A percentile compares a stretch with the other conserved stretches of the same genome.
Evolutionary conservation across 495 filamentous ascomycete species (phyloP).

Genomic region (Tuber indicum): DNA sequence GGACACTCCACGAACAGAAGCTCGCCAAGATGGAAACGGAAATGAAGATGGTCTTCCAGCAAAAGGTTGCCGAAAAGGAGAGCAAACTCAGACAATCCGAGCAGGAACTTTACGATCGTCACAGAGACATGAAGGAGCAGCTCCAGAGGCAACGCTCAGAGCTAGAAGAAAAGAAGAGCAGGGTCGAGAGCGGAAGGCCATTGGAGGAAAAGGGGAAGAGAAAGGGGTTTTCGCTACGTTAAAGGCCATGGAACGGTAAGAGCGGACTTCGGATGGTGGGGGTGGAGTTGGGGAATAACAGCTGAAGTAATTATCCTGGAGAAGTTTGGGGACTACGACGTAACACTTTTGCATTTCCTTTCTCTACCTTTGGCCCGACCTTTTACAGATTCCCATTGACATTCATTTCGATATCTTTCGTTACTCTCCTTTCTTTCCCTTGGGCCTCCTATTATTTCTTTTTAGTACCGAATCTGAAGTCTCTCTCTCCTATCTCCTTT

Average conservation of each 20-base stretch:
- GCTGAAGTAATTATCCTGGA: slow-evolving; percentile 36
- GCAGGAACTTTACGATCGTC: slow-evolving; percentile 94
- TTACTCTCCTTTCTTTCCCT: slow-evolving; percentile 33
- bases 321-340: slow-evolving; percentile 35
- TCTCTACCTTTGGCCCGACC: slow-evolving; percentile 30
- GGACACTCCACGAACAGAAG: slow-evolving; percentile 96
- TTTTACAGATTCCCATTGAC: slow-evolving; percentile 32
- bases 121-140: slow-evolving; percentile 99
- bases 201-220: slow-evolving; percentile 92
- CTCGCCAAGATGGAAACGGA: slow-evolving; percentile 99
- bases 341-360: slow-evolving; percentile 28
- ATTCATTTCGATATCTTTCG: slow-evolving; percentile 32
- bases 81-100: slow-evolving; percentile 99
- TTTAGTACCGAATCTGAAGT: slow-evolving; percentile 39
- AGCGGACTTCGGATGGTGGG: slow-evolving; percentile 24
- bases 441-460: slow-evolving; percentile 40
- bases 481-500: slow-evolving; percentile 34
- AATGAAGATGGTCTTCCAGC: slow-evolving; percentile 99
- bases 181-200: slow-evolving; percentile 87
- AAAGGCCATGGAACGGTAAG: slow-evolving; percentile 43
- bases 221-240: slow-evolving; percentile 98
- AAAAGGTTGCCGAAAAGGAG: slow-evolving; percentile 99
- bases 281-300: slow-evolving; percentile 12
- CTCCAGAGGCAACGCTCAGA: slow-evolving; percentile 88
- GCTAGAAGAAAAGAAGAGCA: slow-evolving; percentile 92